These are phyloP conservation scores for Capsicum pubescens DNA, from an alignment of 257 asterid genomes.

Conservation along the genomic window DNA sequence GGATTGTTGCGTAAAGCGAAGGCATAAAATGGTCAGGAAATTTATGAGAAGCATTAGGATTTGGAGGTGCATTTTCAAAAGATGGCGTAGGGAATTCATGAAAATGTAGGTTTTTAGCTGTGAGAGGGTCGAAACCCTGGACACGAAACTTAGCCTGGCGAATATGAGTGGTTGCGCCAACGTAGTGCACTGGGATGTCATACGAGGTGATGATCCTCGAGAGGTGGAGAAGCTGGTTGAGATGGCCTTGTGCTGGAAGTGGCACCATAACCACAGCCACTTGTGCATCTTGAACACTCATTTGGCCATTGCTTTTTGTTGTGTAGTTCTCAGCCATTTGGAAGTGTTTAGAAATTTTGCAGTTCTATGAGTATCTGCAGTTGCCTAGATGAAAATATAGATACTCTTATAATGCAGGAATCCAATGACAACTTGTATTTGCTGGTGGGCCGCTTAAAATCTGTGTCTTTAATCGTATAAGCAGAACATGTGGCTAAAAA, in stretches of 20 bases:
- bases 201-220: constrained; percentile 56
- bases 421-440: not conserved
- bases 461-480: not conserved
- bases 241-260: constrained; percentile 75
- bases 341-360: not conserved
- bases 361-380: not conserved
- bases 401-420: not conserved
- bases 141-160: constrained; percentile 56
- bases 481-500: no score
- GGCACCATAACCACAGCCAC: constrained; percentile 66
- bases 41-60: constrained; percentile 47
- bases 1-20: constrained; percentile 35
- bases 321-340: not conserved
- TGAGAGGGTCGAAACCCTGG: constrained; percentile 52
- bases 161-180: constrained; percentile 56
- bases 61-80: constrained; percentile 41
- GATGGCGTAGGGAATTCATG: constrained; percentile 49
- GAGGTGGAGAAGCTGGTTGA: constrained; percentile 79
- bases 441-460: not conserved
- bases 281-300: constrained; percentile 13
- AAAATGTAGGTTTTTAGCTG: constrained; percentile 53
- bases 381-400: not conserved
- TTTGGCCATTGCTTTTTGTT: not conserved
- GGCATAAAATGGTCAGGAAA: constrained; percentile 68
- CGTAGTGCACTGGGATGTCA: constrained; percentile 53